These are phyloP conservation scores for Solanum aculeatissimum DNA, from an alignment of 305 asterid genomes.

Conservation along the genomic window DNA sequence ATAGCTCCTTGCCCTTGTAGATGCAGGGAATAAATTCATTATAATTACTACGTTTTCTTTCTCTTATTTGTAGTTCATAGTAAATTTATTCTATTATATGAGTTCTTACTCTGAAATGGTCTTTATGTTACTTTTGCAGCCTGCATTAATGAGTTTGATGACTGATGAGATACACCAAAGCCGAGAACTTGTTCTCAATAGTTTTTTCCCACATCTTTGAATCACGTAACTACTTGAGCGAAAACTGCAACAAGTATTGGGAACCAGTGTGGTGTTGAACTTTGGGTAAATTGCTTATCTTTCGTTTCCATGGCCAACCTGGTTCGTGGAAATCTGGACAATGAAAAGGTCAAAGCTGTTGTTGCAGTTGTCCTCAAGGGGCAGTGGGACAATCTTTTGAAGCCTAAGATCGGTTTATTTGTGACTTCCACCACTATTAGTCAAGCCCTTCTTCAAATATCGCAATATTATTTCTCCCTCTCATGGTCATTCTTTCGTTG, in stretches of 20 bases:
- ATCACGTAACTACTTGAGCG: neutral
- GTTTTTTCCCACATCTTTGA: neutral
- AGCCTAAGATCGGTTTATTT: constrained; percentile 48
- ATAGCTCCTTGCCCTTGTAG: neutral
- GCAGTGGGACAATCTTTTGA: constrained; percentile 52
- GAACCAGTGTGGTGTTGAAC: neutral
- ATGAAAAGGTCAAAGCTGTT: constrained; percentile 31
- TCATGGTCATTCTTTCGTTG: constrained; percentile 75
- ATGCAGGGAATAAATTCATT: neutral
- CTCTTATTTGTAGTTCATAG: neutral
- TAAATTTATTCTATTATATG: neutral
- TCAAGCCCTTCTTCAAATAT: constrained; percentile 39
- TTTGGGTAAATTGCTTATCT: neutral
- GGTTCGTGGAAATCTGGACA: constrained; percentile 22
- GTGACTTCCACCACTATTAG: constrained; percentile 47
- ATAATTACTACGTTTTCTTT: neutral
- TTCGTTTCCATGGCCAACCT: constrained; percentile 30
- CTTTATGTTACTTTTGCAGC: neutral
- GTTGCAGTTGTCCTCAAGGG: constrained; percentile 61
- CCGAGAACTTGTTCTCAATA: neutral
- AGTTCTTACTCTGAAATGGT: neutral
- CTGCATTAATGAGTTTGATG: neutral
- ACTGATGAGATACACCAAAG: neutral
- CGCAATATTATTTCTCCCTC: constrained; percentile 24
- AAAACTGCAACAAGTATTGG: neutral